Evolutionary conservation across 2,329 filamentous ascomycete genomes (phyloP).

Genomic region (Ophiostoma ulmi): DNA sequence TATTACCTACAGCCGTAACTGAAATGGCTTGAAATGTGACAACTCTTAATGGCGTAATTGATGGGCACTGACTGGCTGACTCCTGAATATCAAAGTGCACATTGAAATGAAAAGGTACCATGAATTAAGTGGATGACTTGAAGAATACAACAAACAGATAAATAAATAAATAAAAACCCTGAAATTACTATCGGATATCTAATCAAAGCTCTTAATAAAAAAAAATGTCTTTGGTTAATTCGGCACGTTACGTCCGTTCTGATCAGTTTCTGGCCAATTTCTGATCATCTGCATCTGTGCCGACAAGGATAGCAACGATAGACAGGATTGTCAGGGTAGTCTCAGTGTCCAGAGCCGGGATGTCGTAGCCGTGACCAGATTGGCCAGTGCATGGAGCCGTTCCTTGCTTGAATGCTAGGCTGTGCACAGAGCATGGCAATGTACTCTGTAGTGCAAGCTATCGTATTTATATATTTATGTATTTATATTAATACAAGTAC

Average conservation of each 20-base stretch:
- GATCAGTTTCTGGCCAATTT: neutral
- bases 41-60: neutral
- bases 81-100: neutral
- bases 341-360: too few relatives aligned
- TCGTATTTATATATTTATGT: neutral
- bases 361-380: neutral
- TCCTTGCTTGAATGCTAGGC: neutral
- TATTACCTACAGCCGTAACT: neutral
- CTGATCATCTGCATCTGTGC: neutral
- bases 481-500: neutral
- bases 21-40: neutral
- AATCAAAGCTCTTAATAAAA: neutral
- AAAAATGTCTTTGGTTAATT: neutral
- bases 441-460: neutral
- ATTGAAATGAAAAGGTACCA: neutral
- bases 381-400: constrained; percentile 5
- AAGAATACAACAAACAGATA: neutral
- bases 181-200: neutral
- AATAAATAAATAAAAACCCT: neutral
- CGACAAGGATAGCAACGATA: neutral
- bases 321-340: neutral
- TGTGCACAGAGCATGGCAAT: neutral
- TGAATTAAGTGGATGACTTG: neutral
- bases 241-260: neutral
- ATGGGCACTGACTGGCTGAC: neutral